Evolutionary conservation across 495 filamentous ascomycete species (phyloP).

Genomic region (Ascobolus immersus): DNA sequence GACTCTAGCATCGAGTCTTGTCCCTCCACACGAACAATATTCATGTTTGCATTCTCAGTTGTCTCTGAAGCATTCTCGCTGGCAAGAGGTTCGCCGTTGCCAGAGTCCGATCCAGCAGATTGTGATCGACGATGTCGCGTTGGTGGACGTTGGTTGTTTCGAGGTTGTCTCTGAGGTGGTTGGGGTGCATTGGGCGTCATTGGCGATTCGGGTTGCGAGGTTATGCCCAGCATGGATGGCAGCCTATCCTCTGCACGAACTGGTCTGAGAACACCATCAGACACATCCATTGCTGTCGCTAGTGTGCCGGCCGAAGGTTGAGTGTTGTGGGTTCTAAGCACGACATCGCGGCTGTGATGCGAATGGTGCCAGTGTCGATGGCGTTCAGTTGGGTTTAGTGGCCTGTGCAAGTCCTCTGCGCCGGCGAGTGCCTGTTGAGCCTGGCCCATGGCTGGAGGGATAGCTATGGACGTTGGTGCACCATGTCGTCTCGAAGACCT

Average conservation of each 20-base stretch:
- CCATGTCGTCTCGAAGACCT: constrained; percentile 32
- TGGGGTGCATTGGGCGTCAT: constrained; percentile 59
- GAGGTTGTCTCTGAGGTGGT: constrained; percentile 10
- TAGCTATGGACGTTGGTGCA: constrained; percentile 50
- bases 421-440: no score
- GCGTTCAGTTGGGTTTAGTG: no score
- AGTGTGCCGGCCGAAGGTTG: not conserved
- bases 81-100: constrained; percentile 40
- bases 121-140: constrained; percentile 72
- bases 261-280: constrained; percentile 45
- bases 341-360: no score
- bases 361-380: no score
- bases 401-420: no score
- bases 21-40: constrained; percentile 51
- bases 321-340: not conserved
- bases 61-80: constrained; percentile 40
- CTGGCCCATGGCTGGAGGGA: constrained; percentile 25
- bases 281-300: constrained; percentile 44
- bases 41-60: constrained; percentile 41
- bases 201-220: constrained; percentile 80
- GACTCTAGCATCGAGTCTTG: constrained; percentile 49
- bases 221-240: constrained; percentile 52
- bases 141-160: constrained; percentile 38
- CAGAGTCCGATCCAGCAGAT: constrained; percentile 67
- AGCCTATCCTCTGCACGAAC: constrained; percentile 70